A percentile compares a stretch with the other conserved stretches of the same genome.
phyloP scores from a whole-genome alignment of 495 filamentous ascomycete genomes.

The Oidiodendron maius region DNA sequence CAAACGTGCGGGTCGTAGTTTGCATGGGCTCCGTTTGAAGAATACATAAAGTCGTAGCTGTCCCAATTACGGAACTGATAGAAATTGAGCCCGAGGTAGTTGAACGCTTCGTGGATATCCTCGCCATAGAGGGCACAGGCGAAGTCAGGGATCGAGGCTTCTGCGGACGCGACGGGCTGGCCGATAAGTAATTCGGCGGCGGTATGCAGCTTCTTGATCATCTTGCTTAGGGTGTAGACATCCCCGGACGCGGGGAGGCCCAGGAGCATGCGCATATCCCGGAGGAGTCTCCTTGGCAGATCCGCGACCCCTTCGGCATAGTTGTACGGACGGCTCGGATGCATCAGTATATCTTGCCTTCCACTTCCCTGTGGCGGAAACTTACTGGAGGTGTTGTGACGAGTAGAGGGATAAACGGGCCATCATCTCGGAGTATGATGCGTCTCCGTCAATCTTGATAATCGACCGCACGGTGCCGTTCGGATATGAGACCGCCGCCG shows the following conservation, averaged over 20 bases:
- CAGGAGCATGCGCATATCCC: conserved; percentile 6
- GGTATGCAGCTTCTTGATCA: conserved; percentile 11
- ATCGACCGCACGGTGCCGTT: too few species aligned
- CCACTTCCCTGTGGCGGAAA: too few species aligned
- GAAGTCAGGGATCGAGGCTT: conserved; percentile 14
- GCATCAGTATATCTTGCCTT: too few species aligned
- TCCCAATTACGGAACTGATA: conserved; percentile 6
- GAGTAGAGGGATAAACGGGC: too few species aligned
- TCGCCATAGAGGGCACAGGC: conserved; percentile 15
- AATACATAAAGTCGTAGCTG: neutral
- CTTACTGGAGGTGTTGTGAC: too few species aligned
- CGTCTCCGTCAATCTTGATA: too few species aligned
- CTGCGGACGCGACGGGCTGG: conserved; percentile 13
- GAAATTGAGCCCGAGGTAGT: conserved; percentile 9
- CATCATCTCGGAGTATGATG: too few species aligned
- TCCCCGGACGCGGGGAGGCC: conserved; percentile 10
- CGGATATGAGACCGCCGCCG: too few species aligned
- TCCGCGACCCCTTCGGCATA: neutral
- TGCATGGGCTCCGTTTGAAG: conserved; percentile 6
- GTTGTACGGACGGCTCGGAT: too few species aligned
- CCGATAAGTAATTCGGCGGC: conserved; percentile 5
- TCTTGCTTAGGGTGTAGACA: conserved; percentile 11
- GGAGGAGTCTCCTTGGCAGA: neutral
- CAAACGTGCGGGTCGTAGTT: conserved; percentile 11
- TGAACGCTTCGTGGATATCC: conserved; percentile 12